Evolutionary conservation across 2,329 filamentous ascomycete genomes (phyloP).

Genomic region (Xylaria sp.): DNA sequence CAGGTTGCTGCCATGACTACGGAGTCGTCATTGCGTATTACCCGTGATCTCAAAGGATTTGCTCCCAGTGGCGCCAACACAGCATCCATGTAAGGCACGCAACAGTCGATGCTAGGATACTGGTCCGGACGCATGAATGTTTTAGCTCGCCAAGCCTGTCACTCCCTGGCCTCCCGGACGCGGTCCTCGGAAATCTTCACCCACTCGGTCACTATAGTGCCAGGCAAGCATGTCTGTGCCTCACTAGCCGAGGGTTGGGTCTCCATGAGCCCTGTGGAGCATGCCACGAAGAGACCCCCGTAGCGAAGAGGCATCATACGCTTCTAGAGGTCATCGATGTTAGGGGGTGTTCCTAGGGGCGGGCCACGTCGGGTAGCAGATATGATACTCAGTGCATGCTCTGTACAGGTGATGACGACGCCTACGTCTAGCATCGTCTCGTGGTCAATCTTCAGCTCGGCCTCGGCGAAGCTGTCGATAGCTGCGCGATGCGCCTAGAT

Average conservation of each 20-base stretch:
- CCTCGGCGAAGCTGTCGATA: constrained; percentile 40
- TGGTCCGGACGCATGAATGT: constrained; percentile 42
- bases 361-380: constrained; percentile 36
- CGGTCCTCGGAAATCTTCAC: constrained; percentile 34
- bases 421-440: constrained; percentile 37
- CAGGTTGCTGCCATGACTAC: background rate
- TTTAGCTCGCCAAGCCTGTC: constrained; percentile 30
- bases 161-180: constrained; percentile 32
- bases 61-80: constrained; percentile 43
- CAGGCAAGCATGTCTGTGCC: constrained; percentile 44
- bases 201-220: constrained; percentile 38
- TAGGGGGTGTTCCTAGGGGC: constrained; percentile 29
- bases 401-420: constrained; percentile 21
- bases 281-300: constrained; percentile 43
- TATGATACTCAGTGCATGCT: constrained; percentile 33
- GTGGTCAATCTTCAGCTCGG: constrained; percentile 38
- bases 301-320: constrained; percentile 40
- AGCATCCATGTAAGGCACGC: constrained; percentile 42
- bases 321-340: constrained; percentile 43
- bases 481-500: constrained; percentile 43
- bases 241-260: constrained; percentile 41
- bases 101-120: constrained; percentile 38
- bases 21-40: background rate
- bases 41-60: constrained; percentile 28
- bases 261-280: constrained; percentile 42